Evolutionary conservation across 495 filamentous ascomycete genomes (phyloP).

Genomic region (Podospora didyma): DNA sequence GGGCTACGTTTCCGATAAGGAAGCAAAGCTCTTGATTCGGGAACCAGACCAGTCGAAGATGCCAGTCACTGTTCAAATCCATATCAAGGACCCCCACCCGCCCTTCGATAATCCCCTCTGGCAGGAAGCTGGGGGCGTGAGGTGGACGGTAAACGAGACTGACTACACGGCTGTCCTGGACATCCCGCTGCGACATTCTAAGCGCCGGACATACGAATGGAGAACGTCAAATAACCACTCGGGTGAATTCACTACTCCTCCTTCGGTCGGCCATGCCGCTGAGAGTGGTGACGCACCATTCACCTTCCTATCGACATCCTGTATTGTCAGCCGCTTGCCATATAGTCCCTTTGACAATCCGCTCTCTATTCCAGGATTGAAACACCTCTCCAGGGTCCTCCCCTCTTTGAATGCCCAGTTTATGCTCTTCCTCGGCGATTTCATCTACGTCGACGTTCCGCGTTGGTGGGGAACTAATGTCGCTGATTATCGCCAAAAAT

Average conservation of each 20-base stretch:
- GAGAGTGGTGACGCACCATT: slow-evolving; percentile 60
- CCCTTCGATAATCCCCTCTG: slow-evolving; percentile 52
- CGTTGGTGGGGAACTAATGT: slow-evolving; percentile 64
- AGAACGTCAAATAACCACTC: slow-evolving; percentile 76
- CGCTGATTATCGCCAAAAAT: slow-evolving; percentile 82
- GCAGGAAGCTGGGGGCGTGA: slow-evolving; percentile 61
- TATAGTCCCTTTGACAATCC: slow-evolving; percentile 81
- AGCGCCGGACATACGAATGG: slow-evolving; percentile 71
- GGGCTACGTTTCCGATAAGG: slow-evolving; percentile 78
- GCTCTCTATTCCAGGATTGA: slow-evolving; percentile 73
- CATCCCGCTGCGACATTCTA: slow-evolving; percentile 46
- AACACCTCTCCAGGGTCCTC: slow-evolving; percentile 60
- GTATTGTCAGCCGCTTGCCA: slow-evolving; percentile 84
- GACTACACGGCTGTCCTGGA: slow-evolving; percentile 73
- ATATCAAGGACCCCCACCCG: slow-evolving; percentile 41
- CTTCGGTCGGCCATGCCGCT: slow-evolving; percentile 52
- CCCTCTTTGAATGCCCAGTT: slow-evolving; percentile 68
- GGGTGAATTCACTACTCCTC: slow-evolving; percentile 69
- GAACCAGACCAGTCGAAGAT: slow-evolving; percentile 74
- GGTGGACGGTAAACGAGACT: slow-evolving; percentile 64
- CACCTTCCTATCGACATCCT: slow-evolving; percentile 86
- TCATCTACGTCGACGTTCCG: slow-evolving; percentile 95
- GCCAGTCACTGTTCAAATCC: slow-evolving; percentile 64
- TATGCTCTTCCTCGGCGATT: slow-evolving; percentile 98
- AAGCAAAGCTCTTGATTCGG: slow-evolving; percentile 76